Percentiles rank a stretch among this genome's conserved stretches.
These are phyloP conservation scores for Hemileccinum impolitum DNA, from an alignment of 768 basidiomycete species.

Conservation along the genomic window DNA sequence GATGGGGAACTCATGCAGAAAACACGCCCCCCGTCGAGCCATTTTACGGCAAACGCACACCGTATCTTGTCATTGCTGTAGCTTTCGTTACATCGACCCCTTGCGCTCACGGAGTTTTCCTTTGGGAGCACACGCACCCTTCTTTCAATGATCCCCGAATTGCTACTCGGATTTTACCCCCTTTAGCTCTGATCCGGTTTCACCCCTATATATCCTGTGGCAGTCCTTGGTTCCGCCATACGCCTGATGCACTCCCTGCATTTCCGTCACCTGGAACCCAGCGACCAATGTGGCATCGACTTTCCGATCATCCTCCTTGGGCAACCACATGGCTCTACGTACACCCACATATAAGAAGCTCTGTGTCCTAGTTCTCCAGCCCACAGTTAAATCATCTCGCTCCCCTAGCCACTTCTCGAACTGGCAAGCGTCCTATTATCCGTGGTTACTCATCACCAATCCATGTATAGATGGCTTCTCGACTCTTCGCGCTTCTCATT, in stretches of 20 bases:
- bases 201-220: slow-evolving; percentile 6
- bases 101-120: slow-evolving; percentile 2
- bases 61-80: not conserved
- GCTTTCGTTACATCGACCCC: not conserved
- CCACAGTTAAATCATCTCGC: slow-evolving; percentile 10
- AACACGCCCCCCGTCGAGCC: slow-evolving; percentile 13
- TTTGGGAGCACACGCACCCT: not conserved
- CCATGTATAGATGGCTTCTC: slow-evolving; percentile 37
- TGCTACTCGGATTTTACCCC: not conserved
- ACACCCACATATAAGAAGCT: slow-evolving; percentile 14
- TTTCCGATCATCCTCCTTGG: not conserved
- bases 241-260: slow-evolving; percentile 14
- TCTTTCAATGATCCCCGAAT: not conserved
- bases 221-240: slow-evolving; percentile 2
- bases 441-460: slow-evolving; percentile 5
- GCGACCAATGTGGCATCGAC: slow-evolving; percentile 4
- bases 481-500: slow-evolving; percentile 62
- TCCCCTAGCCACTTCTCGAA: not conserved
- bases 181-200: slow-evolving; percentile 1
- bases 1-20: slow-evolving; percentile 20
- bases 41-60: slow-evolving; percentile 14
- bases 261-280: slow-evolving; percentile 18
- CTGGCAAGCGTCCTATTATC: slow-evolving; percentile 9
- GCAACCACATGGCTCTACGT: slow-evolving; percentile 10
- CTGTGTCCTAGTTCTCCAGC: not conserved